These are phyloP conservation scores for Tolypocladium endophyticum DNA, from an alignment of 2,329 filamentous ascomycete species.

Conservation along the genomic window DNA sequence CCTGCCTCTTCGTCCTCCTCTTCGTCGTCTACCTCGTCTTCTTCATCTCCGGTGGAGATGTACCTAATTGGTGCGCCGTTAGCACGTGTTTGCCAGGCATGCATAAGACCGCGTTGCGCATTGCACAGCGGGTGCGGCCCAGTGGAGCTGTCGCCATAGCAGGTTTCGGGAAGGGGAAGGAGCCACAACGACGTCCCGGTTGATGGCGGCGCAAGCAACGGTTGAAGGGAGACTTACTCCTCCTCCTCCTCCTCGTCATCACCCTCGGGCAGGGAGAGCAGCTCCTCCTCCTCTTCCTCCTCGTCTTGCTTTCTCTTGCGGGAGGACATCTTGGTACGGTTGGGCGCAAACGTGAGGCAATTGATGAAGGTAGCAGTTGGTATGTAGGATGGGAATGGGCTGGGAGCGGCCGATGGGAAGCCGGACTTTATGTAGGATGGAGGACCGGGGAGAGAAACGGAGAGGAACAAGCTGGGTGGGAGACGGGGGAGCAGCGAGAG, in stretches of 20 bases:
- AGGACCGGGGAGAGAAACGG: not conserved
- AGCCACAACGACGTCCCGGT: not conserved
- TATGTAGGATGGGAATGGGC: not conserved
- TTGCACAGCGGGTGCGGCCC: not conserved
- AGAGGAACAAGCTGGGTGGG: not conserved
- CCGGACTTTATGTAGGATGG: conserved; percentile 1
- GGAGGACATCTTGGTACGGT: conserved; percentile 27
- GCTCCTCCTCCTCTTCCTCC: conserved; percentile 49
- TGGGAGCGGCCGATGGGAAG: not conserved
- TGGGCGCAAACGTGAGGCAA: not conserved
- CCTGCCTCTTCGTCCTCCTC: conserved; percentile 27
- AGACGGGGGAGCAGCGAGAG: not conserved
- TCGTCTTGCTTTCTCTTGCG: conserved; percentile 51
- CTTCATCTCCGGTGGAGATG: conserved; percentile 27
- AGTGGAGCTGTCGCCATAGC: not conserved
- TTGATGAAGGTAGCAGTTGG: not conserved
- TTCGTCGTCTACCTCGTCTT: conserved; percentile 27
- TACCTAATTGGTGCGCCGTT: conserved; percentile 16
- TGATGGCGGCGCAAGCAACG: not conserved
- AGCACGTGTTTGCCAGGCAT: not conserved
- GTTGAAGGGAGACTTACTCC: conserved; percentile 30
- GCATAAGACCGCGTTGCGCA: not conserved
- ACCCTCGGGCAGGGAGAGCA: conserved; percentile 42
- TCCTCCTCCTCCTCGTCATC: conserved; percentile 43
- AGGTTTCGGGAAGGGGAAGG: not conserved